Conservation (phyloP, 2,329 filamentous ascomycete species). For the Venturia pyrina region DNA sequence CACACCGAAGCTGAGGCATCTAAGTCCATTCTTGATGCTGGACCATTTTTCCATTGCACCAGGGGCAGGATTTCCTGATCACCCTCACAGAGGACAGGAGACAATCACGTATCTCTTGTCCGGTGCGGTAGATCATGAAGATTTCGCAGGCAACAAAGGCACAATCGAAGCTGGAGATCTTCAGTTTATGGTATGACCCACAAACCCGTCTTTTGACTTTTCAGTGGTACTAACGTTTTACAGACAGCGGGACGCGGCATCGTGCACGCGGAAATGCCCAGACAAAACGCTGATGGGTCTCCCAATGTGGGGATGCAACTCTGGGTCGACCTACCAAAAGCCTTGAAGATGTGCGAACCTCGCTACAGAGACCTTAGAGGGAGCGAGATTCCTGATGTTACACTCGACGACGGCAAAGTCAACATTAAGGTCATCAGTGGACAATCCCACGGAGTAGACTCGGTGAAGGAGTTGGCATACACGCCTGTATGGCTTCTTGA, state of each 20-base stretch:
- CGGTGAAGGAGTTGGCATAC: slow-evolving; percentile 82
- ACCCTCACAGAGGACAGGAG: slow-evolving; percentile 68
- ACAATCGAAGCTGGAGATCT: slow-evolving; percentile 81
- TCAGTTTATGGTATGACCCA: slow-evolving; percentile 65
- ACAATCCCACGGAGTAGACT: slow-evolving; percentile 72
- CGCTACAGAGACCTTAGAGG: slow-evolving; percentile 79
- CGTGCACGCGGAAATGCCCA: slow-evolving; percentile 92
- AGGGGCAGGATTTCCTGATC: slow-evolving; percentile 83
- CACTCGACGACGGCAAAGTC: slow-evolving; percentile 62
- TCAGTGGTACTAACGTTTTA: not conserved
- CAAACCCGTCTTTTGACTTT: not conserved
- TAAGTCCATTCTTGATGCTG: slow-evolving; percentile 82
- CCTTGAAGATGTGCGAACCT: slow-evolving; percentile 81
- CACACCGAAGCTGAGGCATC: slow-evolving; percentile 70
- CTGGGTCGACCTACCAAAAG: slow-evolving; percentile 82
- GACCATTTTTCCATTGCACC: slow-evolving; percentile 78
- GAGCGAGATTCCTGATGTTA: slow-evolving; percentile 67
- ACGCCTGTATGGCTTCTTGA: slow-evolving; percentile 97
- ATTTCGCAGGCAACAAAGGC: slow-evolving; percentile 77
- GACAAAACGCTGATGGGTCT: slow-evolving; percentile 62
- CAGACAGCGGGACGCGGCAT: slow-evolving; percentile 65
- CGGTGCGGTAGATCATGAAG: slow-evolving; percentile 82
- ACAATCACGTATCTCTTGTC: slow-evolving; percentile 83
- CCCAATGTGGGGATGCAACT: slow-evolving; percentile 83
- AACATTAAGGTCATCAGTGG: slow-evolving; percentile 86